phyloP scores from a whole-genome alignment of 2,329 filamentous ascomycete genomes.

The Fusarium decemcellulare region DNA sequence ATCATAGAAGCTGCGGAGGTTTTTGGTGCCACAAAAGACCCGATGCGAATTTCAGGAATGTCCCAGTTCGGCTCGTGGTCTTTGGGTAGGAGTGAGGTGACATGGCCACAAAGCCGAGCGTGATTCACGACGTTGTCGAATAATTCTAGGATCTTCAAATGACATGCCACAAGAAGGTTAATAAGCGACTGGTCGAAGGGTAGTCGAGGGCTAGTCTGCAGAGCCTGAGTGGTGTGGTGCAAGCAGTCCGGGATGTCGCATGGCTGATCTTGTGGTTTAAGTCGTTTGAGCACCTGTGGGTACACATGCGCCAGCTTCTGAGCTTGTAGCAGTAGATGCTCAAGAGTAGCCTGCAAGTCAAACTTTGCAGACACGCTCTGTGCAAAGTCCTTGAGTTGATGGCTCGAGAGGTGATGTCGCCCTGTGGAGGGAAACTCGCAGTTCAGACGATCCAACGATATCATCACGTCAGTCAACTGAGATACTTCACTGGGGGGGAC shows the following conservation, averaged over 20 bases:
- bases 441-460: conserved; percentile 41
- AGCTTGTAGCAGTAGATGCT: conserved; percentile 51
- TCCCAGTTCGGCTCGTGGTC: conserved; percentile 51
- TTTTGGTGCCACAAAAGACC: conserved; percentile 54
- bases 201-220: conserved; percentile 24
- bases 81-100: conserved; percentile 46
- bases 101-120: conserved; percentile 50
- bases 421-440: conserved; percentile 18
- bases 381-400: conserved; percentile 42
- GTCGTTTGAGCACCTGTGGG: conserved; percentile 44
- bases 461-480: conserved; percentile 41
- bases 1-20: conserved; percentile 52
- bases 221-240: conserved; percentile 41
- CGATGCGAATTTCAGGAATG: conserved; percentile 58
- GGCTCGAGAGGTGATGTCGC: conserved; percentile 41
- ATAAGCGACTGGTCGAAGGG: conserved; percentile 54
- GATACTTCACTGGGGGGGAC: conserved; percentile 10
- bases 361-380: conserved; percentile 43
- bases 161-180: conserved; percentile 55
- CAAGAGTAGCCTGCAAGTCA: conserved; percentile 47
- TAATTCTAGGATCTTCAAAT: conserved; percentile 54
- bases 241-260: conserved; percentile 54
- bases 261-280: conserved; percentile 11
- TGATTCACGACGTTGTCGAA: conserved; percentile 53
- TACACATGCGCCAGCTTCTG: conserved; percentile 56